Evolutionary conservation across 371 early-diverging fungal species (phyloP), one percentile per base, ranked within the genome.

Genomic region (Mucor irregularis): DNA sequence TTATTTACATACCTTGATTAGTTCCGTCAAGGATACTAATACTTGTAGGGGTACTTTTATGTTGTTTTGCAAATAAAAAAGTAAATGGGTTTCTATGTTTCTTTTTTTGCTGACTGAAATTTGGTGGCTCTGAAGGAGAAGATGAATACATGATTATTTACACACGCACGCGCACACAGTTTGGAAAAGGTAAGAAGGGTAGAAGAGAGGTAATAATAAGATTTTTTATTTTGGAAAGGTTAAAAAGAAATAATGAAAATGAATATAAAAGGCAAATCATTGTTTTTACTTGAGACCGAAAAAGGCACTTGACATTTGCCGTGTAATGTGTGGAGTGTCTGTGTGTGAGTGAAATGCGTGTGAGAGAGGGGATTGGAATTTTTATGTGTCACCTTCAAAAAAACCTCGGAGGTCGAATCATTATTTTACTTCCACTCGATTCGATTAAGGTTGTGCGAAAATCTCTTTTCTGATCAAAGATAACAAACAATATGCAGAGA

Each of bases 61-160:
- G 50, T 30, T 54, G 42, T 45, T 56, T 65, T 25, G 43, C 39
- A 42, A 65, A 64, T 22, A 58, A 44, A 24, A 50, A 50, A 11
- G 56, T 55, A 38, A 65, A 65, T 48, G 53, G 53, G 26, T 65
- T 56, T 29, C 47, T 39, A 19, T 65, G 21, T 29, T 56, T 65
- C 21, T 65, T 65, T 30, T 60, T 59, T 26, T 50, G 38, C 17
- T 31, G 11, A 16, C 56, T 42, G 43, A 28, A n/a, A 49, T 44
- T 58, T 21, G 39, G 26, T 7, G 39, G 37, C 1, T 24, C 38
- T 19, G 56, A 30, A 21, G 16, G 45, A n/a, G 19, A 34, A n/a
- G 37, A 46, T 35, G 37, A 37, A 54, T 46, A 46, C 46, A 46
- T 54, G 8, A 21, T 43, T 11, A 14, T 5, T 39, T 35, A 35